Evolutionary conservation across 805 yeast species (phyloP), one percentile per base, ranked within the genome.

Genomic region (Kuraishia borneana): DNA sequence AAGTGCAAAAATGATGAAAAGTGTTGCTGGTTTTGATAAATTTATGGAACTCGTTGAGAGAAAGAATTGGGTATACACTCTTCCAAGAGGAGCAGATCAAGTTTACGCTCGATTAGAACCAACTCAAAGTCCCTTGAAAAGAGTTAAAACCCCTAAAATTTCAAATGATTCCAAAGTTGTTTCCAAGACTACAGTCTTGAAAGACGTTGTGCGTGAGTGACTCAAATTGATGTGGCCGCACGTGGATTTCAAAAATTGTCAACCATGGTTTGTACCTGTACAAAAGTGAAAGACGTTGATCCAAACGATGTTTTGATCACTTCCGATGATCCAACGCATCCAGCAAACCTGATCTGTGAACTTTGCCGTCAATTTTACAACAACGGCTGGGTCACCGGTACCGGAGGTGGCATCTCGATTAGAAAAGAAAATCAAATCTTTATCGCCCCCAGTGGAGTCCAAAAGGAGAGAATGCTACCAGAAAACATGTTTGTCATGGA

Each of bases 381-480:
- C 44, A 80, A 81, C 48, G 80, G 83, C 33, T 87, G 96, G 95
- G 89, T 84, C 45, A 78, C 95, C 0, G 96, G 96, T 3, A 89
- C 97, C 1, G 96, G 95, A 3, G 97, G 96, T 21, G 96, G 96
- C 3, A 79, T 89, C 46, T 81, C 94, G 21, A 79, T 88, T 33
- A 58, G 78, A 36, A 65, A 71, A 32, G 65, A 69, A 2, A 65
- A 73, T 39, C 47, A 60, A 16, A 72, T 83, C 13, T 88, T 69
- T 53, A 68, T 88, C 27, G 94, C 96, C 0, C 96, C 97, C 4
- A 82, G 94, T n/a, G 96, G 96, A 2, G 94, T 88, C 6, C 96
- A 88, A 52, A 88, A 88, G 59, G 97, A 88, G 53, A 64, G 87
- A 39, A 77, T 88, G 73, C 58, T 67, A 27, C 94, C 95, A 3